Base-by-base conservation (phyloP, 2,329 filamentous ascomycete species). In the Penicillium glabrum region DNA sequence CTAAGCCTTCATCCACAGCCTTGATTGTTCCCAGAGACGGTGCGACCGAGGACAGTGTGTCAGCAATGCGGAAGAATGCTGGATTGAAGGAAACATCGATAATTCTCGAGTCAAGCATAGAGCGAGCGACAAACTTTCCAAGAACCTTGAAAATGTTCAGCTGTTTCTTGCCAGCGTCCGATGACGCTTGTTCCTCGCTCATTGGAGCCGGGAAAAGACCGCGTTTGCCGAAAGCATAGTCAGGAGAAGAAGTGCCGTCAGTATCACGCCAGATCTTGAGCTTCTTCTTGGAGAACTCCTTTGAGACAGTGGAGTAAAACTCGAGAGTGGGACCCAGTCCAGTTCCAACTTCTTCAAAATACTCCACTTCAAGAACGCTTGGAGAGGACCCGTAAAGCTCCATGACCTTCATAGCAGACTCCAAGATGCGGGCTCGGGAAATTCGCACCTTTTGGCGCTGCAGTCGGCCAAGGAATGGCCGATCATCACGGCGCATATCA, bases 361-460 rank as follows among this genome's bases (percentile, higher is more conserved):
- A 99, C 69, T 99, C 96, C 2, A 99, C 93, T 70, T 99, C 95
- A 0, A 99, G 79, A 27, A 98, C 90, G 72, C 93, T 98, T 57
- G 96, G 91, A 1, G 93, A 96, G n/a, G 91, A 91, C 0, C 95
- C 95, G 68, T 99, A 99, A 3, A 98, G 84, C 67, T 99, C 93
- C 93, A 99, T 98, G 29, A 99, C 95, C 75, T 99, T 99, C 73
- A 98, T 82, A 0, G 95, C 95, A 14, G 95, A 98, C 72, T 99
- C 95, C 8, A 99, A 82, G 46, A 99, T 97, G 67, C 96, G 92
- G n/a, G 86, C 86, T 44, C 95, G 86, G 5, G 93, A 96, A 59
- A 99, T 98, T 45, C 95, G 89, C n/a, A 99, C 93, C 75, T 99
- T 99, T 70, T 99, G 95, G 55, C 95, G 87, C 72, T 98, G 95